These are phyloP conservation scores for Phytophthora agathidicida DNA, from an alignment of 352 stramenopile species.

Conservation along the genomic window DNA sequence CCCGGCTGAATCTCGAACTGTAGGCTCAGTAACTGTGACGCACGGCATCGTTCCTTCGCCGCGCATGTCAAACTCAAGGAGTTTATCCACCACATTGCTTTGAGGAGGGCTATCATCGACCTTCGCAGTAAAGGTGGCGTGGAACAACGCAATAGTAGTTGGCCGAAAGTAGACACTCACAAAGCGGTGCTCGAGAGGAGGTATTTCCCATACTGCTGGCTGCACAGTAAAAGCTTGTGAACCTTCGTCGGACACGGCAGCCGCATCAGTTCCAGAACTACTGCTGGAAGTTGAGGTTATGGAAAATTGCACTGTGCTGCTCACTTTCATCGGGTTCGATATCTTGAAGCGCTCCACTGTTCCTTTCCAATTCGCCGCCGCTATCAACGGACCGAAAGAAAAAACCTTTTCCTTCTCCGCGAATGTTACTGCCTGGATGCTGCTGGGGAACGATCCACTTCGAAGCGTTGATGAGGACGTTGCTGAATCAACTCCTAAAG, in stretches of 20 bases:
- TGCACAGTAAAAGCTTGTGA: constrained; percentile 88
- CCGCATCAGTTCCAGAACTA: constrained; percentile 18
- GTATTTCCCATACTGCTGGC: constrained; percentile 92
- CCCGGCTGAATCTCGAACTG: constrained; percentile 59
- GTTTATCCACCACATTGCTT: constrained; percentile 29
- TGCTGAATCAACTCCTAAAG: constrained; percentile 53
- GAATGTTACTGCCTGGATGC: constrained; percentile 76
- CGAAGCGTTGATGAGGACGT: constrained; percentile 15
- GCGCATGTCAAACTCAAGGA: constrained; percentile 91
- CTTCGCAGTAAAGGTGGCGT: constrained; percentile 76
- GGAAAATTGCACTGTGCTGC: constrained; percentile 86
- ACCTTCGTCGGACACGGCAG: constrained; percentile 4
- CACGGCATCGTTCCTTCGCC: constrained; percentile 94
- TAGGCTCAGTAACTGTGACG: constrained; percentile 88
- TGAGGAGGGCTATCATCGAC: constrained; percentile 79
- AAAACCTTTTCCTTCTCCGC: constrained; percentile 88
- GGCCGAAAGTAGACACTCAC: constrained; percentile 95
- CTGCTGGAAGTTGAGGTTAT: constrained; percentile 42
- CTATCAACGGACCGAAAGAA: constrained; percentile 87
- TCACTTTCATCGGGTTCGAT: constrained; percentile 95
- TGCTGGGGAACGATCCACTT: constrained; percentile 22
- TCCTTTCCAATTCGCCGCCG: constrained; percentile 69
- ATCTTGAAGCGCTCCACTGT: constrained; percentile 94
- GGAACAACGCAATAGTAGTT: constrained; percentile 85
- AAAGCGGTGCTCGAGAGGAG: constrained; percentile 94